These are phyloP conservation scores for Schizopora paradoxa DNA, from an alignment of 1,284 basidiomycete genomes.

Conservation along the genomic window DNA sequence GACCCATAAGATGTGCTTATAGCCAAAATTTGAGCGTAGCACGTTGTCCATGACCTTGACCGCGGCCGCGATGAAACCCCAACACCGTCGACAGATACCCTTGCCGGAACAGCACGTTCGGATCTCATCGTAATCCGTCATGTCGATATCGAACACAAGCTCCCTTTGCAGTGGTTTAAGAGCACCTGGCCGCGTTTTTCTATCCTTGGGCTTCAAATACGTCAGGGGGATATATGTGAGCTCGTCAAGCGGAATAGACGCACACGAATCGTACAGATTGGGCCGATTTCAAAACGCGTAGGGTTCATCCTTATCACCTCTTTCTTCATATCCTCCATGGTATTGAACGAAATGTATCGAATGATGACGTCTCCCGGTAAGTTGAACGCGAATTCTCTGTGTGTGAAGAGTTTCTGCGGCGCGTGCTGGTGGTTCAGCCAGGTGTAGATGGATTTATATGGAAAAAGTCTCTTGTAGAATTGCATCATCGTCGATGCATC, in stretches of 20 bases:
- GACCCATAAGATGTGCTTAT: constrained; percentile 85
- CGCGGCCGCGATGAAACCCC: constrained; percentile 92
- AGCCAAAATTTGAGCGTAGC: constrained; percentile 85
- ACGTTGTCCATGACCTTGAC: constrained; percentile 82
- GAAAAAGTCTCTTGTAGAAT: constrained; percentile 91
- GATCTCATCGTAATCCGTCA: constrained; percentile 98
- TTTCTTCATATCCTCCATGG: constrained; percentile 87
- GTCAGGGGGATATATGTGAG: constrained; percentile 9
- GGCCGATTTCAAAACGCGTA: constrained; percentile 94
- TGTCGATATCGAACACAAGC: constrained; percentile 99
- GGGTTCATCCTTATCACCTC: constrained; percentile 82
- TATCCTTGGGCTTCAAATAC: constrained; percentile 75
- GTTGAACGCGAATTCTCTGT: constrained; percentile 98
- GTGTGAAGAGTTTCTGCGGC: constrained; percentile 73
- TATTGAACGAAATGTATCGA: constrained; percentile 89
- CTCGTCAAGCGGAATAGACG: constrained; percentile 28
- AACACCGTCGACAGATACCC: constrained; percentile 89
- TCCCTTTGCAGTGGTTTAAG: constrained; percentile 84
- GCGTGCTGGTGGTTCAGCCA: constrained; percentile 94
- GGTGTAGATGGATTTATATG: constrained; percentile 88
- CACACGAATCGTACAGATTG: constrained; percentile 86
- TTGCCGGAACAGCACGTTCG: constrained; percentile 94
- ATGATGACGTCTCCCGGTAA: constrained; percentile 89
- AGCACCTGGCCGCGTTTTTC: constrained; percentile 74
- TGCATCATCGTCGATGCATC: constrained; percentile 72